Percentiles rank a stretch among this genome's conserved stretches.
These are phyloP conservation scores for Phytophthora capsici DNA, from an alignment of 352 stramenopile genomes.

Conservation along the genomic window DNA sequence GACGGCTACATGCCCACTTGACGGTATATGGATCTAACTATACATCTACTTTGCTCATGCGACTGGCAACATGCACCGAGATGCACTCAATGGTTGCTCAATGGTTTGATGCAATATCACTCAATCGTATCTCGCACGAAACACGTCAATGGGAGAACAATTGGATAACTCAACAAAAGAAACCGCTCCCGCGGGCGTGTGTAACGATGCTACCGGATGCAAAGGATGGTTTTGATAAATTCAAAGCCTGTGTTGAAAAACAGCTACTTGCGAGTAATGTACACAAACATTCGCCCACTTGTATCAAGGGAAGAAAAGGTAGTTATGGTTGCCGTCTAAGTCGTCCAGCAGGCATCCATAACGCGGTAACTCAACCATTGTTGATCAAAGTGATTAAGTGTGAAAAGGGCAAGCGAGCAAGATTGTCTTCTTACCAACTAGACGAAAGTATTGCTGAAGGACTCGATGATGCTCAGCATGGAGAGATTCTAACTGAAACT, in stretches of 20 bases:
- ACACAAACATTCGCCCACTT: neutral
- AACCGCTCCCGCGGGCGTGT: neutral
- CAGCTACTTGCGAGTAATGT: neutral
- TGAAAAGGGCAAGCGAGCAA: neutral
- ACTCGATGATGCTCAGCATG: neutral
- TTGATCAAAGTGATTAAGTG: neutral
- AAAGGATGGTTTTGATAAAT: neutral
- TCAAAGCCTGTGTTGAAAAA: neutral
- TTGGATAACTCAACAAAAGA: neutral
- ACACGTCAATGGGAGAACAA: neutral
- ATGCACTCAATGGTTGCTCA: neutral
- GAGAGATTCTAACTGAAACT: neutral
- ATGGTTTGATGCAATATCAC: neutral
- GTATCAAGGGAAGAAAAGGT: neutral
- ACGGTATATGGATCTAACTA: constrained; percentile 15
- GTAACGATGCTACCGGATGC: neutral
- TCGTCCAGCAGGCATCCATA: neutral
- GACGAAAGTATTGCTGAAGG: neutral
- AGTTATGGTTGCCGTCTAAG: neutral
- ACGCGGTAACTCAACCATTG: neutral
- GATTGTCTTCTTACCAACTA: neutral
- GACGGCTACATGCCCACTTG: constrained; percentile 18
- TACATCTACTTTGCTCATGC: neutral
- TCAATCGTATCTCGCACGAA: neutral
- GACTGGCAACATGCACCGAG: neutral